Conservation (phyloP, 2,329 filamentous ascomycete species). For the Alternaria metachromatica region DNA sequence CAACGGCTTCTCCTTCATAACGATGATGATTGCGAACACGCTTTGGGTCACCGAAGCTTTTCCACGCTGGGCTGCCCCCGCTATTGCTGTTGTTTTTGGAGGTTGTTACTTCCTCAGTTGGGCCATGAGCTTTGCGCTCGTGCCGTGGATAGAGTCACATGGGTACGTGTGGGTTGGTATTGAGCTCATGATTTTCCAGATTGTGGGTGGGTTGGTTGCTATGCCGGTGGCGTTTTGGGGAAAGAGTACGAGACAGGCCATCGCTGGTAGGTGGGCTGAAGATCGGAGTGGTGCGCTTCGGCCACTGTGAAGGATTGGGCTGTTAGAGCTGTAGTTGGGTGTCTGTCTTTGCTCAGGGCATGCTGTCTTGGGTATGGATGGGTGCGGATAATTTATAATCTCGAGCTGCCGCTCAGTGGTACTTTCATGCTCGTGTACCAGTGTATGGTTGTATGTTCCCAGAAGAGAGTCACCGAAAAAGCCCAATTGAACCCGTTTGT, state of each 20-base stretch:
- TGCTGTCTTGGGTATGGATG: background rate
- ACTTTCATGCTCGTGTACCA: background rate
- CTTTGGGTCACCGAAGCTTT: slow-evolving; percentile 45
- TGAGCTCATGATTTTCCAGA: slow-evolving; percentile 46
- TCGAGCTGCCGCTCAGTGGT: background rate
- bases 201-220: slow-evolving; percentile 33
- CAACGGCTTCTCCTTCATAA: slow-evolving; percentile 36
- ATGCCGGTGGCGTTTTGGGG: slow-evolving; percentile 43
- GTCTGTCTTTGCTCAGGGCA: background rate
- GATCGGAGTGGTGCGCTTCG: slow-evolving; percentile 37
- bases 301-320: slow-evolving; percentile 14
- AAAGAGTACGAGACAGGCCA: slow-evolving; percentile 34
- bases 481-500: too few relatives aligned
- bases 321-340: background rate
- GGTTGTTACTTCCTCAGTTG: slow-evolving; percentile 33
- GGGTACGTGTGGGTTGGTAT: slow-evolving; percentile 40
- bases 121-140: slow-evolving; percentile 29
- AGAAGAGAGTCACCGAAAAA: too few relatives aligned
- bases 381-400: background rate
- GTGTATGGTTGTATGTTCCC: background rate
- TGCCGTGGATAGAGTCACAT: slow-evolving; percentile 34
- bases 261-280: slow-evolving; percentile 36
- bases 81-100: slow-evolving; percentile 33
- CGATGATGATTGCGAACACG: slow-evolving; percentile 33
- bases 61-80: slow-evolving; percentile 42